These are phyloP conservation scores for Sporopachydermia lactativora DNA, from an alignment of 805 yeast genomes.

Conservation along the genomic window DNA sequence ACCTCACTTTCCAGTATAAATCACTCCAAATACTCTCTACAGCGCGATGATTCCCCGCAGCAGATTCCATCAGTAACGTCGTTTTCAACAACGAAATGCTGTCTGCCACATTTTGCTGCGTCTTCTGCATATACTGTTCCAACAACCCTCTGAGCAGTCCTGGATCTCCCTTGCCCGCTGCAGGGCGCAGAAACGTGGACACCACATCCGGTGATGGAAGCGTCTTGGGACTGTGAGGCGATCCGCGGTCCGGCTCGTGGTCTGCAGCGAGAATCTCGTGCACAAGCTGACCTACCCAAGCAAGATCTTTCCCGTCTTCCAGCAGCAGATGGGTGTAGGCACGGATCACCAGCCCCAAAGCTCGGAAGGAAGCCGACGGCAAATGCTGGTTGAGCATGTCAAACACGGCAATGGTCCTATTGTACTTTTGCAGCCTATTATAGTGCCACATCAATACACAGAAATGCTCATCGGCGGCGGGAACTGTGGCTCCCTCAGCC, in stretches of 20 bases:
- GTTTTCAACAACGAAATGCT: constrained; percentile 1
- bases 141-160: not conserved
- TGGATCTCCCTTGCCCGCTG: too few species aligned
- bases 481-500: not conserved
- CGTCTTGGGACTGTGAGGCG: not conserved
- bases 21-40: not conserved
- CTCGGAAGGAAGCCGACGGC: not conserved
- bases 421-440: not conserved
- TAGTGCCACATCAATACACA: not conserved
- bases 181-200: not conserved
- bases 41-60: not conserved
- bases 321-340: not conserved
- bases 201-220: not conserved
- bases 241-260: not conserved
- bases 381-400: not conserved
- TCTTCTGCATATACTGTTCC: not conserved
- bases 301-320: not conserved
- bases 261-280: not conserved
- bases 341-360: not conserved
- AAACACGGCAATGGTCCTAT: not conserved
- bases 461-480: too few species aligned
- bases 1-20: not conserved
- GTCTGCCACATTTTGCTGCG: not conserved
- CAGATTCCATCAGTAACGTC: not conserved
- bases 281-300: not conserved